Conservation (phyloP, 1,284 basidiomycete genomes). For the Ustilago cynodontis region DNA sequence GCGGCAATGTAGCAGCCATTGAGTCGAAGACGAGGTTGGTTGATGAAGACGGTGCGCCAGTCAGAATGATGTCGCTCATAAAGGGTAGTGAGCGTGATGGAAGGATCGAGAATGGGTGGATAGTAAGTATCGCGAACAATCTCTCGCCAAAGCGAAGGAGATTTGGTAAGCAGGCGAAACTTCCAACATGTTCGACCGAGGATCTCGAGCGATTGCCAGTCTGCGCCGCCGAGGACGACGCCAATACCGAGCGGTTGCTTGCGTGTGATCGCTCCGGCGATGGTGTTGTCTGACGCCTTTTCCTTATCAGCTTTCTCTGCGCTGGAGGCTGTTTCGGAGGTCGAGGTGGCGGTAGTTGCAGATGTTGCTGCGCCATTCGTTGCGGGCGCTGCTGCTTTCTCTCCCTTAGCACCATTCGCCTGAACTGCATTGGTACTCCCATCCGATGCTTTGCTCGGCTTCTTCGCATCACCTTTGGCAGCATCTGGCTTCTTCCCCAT, state of each 20-base stretch:
- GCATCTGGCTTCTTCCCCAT: neutral
- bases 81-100: slow-evolving; percentile 28
- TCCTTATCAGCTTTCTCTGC: slow-evolving; percentile 15
- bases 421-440: neutral
- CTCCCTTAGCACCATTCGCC: neutral
- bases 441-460: slow-evolving; percentile 5
- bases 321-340: neutral
- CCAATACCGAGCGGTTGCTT: slow-evolving; percentile 48
- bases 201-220: slow-evolving; percentile 63
- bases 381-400: neutral
- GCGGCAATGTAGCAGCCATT: slow-evolving; percentile 68
- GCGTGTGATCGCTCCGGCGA: slow-evolving; percentile 16
- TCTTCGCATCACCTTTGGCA: slow-evolving; percentile 4
- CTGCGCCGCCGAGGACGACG: slow-evolving; percentile 60
- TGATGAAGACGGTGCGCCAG: slow-evolving; percentile 65
- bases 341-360: neutral
- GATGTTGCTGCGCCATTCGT: neutral
- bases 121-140: slow-evolving; percentile 62
- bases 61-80: slow-evolving; percentile 43
- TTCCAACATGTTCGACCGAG: slow-evolving; percentile 63
- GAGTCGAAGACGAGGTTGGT: slow-evolving; percentile 65
- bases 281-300: slow-evolving; percentile 14
- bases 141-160: slow-evolving; percentile 57
- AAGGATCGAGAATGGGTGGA: slow-evolving; percentile 50
- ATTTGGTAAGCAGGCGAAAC: slow-evolving; percentile 61